Base-by-base conservation (phyloP, 768 basidiomycete genomes). In the Mycena indigotica region DNA sequence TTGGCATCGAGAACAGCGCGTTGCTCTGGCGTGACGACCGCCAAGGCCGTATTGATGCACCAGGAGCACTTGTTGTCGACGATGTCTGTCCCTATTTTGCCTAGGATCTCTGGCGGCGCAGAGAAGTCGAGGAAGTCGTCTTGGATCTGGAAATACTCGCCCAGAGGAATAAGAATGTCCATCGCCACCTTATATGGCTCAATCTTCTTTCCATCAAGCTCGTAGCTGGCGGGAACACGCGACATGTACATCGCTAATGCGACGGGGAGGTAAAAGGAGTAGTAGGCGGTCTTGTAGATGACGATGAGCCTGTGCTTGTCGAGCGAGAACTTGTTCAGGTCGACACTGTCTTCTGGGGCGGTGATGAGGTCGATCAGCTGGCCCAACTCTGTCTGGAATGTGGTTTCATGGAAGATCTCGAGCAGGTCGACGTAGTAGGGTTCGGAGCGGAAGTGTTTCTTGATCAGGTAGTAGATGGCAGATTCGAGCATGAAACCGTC, bases 41-140 rank as follows among this genome's bases (percentile, higher is more conserved):
- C 71, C 56, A 98, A 79, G 26, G 94, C 97, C 21, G 85, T 86
- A 75, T 97, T 98, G 72, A 98, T 81, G 65, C 88, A 88, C 97
- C 96, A 99, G 17, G 89, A 90, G 74, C 96, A 98, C 77, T 99
- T 99, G 85, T 98, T 98, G 75, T 99, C 96, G 57, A 98, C 72
- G 67, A 99, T 99, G 72, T 98, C 97, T 16, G 96, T 98, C 21
- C 96, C 97, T 57, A 99, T 86, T 77, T 99, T 98, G 46, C 96
- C 96, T 51, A 98, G 89, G 65, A 89, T 82, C 73, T 95, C 94
- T 0, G 94, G 93, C 6, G 91, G 84, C 4, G 88, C 94, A 19
- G 90, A 87, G 70, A 85, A 97, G 73, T 99, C 97, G 66, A 98
- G 84, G 75, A 88, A 98, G 75, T 98, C 96, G 70, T 98, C 96